Conservation (phyloP, 1,139 yeast species). For the Groenewaldozyma sp. region DNA sequence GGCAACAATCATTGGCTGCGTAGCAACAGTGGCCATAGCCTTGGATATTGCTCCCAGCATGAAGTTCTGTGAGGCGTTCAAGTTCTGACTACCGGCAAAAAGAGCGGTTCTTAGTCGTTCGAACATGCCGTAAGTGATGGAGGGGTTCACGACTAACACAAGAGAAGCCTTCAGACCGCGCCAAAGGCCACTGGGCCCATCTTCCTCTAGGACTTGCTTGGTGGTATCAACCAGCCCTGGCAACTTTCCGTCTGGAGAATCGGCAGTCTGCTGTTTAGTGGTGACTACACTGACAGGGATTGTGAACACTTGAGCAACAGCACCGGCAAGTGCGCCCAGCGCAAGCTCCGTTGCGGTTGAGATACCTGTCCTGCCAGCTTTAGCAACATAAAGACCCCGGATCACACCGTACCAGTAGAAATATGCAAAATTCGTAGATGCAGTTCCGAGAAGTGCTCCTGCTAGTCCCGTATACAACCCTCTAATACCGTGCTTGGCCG, state of each 20-base stretch:
- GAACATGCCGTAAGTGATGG: slow-evolving; percentile 78
- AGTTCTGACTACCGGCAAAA: slow-evolving; percentile 38
- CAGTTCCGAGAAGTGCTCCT: slow-evolving; percentile 63
- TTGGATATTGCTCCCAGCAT: slow-evolving; percentile 71
- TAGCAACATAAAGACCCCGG: slow-evolving; percentile 43
- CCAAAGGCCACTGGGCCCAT: slow-evolving; percentile 72
- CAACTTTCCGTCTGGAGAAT: slow-evolving; percentile 24
- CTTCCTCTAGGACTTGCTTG: slow-evolving; percentile 50
- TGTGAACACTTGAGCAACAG: slow-evolving; percentile 73
- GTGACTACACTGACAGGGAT: slow-evolving; percentile 78
- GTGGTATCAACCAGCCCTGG: slow-evolving; percentile 40
- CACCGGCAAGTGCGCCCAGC: slow-evolving; percentile 82
- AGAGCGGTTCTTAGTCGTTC: slow-evolving; percentile 56
- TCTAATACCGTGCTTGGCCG: slow-evolving; percentile 48
- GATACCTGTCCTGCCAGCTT: slow-evolving; percentile 22
- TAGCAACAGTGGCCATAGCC: slow-evolving; percentile 67
- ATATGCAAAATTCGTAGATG: slow-evolving; percentile 74
- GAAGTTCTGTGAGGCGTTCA: slow-evolving; percentile 63
- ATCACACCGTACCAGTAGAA: slow-evolving; percentile 80
- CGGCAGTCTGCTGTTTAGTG: slow-evolving; percentile 58
- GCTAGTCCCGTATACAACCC: slow-evolving; percentile 72
- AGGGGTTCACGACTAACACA: slow-evolving; percentile 73
- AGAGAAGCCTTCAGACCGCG: slow-evolving; percentile 74
- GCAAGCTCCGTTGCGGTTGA: slow-evolving; percentile 61
- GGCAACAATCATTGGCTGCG: slow-evolving; percentile 81